A percentile compares a stretch with the other conserved stretches of the same genome.
Conservation (phyloP, 805 yeast species). For the Komagataella mondaviorum region DNA sequence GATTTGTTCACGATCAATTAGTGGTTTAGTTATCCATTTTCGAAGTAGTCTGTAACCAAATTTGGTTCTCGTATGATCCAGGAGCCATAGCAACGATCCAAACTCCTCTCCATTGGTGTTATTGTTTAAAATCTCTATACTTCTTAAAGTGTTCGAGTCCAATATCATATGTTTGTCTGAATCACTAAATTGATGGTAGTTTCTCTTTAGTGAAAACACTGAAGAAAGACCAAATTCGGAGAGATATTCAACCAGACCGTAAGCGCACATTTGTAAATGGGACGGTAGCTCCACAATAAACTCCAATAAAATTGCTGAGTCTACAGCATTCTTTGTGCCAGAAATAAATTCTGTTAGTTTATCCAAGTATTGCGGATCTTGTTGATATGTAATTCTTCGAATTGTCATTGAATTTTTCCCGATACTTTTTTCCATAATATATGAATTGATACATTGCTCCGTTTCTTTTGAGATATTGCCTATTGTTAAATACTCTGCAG, state of each 20-base stretch:
- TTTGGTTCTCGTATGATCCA: slow-evolving; percentile 69
- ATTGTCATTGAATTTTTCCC: background rate
- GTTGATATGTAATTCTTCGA: background rate
- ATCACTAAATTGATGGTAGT: slow-evolving; percentile 37
- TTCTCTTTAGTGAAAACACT: slow-evolving; percentile 36
- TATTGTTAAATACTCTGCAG: slow-evolving; percentile 54
- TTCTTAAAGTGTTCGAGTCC: slow-evolving; percentile 51
- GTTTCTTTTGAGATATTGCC: slow-evolving; percentile 24
- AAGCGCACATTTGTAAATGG: slow-evolving; percentile 15
- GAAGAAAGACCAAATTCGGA: slow-evolving; percentile 47
- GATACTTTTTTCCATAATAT: background rate
- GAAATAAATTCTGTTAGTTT: background rate
- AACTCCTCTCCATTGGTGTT: slow-evolving; percentile 35
- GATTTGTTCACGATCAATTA: slow-evolving; percentile 39
- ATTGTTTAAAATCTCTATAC: slow-evolving; percentile 66
- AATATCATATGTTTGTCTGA: slow-evolving; percentile 37
- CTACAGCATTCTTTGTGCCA: background rate
- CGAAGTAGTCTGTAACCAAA: slow-evolving; percentile 59
- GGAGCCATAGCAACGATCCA: slow-evolving; percentile 70
- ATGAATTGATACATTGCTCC: slow-evolving; percentile 2
- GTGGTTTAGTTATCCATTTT: slow-evolving; percentile 69
- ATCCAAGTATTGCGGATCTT: background rate
- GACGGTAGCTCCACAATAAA: background rate
- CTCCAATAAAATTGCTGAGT: background rate
- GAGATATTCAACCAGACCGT: slow-evolving; percentile 39